A percentile compares a stretch with the other conserved stretches of the same genome.
Evolutionary conservation across 1,284 basidiomycete species (phyloP).

Genomic region (Irpex rosettiformis): DNA sequence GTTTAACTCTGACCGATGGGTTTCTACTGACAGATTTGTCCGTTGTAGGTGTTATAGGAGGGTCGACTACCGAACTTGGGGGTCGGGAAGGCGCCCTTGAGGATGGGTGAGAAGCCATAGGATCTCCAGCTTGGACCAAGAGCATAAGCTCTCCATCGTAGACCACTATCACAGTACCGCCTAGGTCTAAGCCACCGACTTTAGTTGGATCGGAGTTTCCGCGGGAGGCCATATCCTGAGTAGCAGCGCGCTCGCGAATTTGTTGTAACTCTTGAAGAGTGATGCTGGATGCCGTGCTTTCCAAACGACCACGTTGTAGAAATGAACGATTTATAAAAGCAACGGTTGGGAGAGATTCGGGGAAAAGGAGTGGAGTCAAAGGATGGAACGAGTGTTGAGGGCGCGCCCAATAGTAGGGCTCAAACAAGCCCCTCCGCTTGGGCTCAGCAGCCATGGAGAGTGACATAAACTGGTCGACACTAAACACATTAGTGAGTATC

Average conservation of each 20-base stretch:
- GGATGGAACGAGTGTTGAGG: conserved; percentile 42
- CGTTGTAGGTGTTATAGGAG: conserved; percentile 13
- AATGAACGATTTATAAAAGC: conserved; percentile 63
- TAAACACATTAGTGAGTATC: conserved; percentile 26
- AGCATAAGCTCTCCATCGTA: conserved; percentile 72
- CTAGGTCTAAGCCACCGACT: conserved; percentile 39
- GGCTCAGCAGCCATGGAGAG: conserved; percentile 75
- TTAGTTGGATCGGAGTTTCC: conserved; percentile 17
- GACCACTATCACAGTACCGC: conserved; percentile 68
- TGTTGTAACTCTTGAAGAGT: conserved; percentile 55
- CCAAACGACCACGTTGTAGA: conserved; percentile 60
- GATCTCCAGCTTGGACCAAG: conserved; percentile 50
- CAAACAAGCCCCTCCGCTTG: conserved; percentile 64
- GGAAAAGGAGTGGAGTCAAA: conserved; percentile 68
- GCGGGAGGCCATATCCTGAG: conserved; percentile 13
- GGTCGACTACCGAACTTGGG: conserved; percentile 53
- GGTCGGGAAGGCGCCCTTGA: conserved; percentile 61
- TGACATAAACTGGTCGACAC: conserved; percentile 76
- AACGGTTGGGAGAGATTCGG: conserved; percentile 65
- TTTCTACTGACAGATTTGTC: conserved; percentile 50
- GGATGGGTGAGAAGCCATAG: conserved; percentile 48
- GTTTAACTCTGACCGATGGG: conserved; percentile 73
- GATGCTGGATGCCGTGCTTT: conserved; percentile 45
- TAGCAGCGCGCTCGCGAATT: conserved; percentile 34
- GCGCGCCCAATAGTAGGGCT: conserved; percentile 70